Evolutionary conservation across 495 filamentous ascomycete species (phyloP).

Genomic region (Penicillium paradoxum): DNA sequence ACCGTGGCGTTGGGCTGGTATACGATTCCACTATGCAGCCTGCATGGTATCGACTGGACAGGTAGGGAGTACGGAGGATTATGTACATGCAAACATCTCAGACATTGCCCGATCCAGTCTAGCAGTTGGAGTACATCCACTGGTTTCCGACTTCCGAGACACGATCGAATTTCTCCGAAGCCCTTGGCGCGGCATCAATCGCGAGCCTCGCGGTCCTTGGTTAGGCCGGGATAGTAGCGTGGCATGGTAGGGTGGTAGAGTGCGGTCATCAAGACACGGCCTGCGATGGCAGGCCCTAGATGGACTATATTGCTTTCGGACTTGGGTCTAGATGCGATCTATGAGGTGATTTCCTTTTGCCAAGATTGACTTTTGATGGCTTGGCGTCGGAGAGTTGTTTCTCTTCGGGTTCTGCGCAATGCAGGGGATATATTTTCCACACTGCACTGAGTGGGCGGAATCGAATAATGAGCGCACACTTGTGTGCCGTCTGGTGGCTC

Average conservation of each 20-base stretch:
- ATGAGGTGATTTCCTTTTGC: background rate
- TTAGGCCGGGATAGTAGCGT: background rate
- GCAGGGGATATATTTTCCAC: background rate
- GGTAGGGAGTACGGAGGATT: too few species aligned
- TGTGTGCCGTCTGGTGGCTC: background rate
- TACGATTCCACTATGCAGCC: background rate
- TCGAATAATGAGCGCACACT: background rate
- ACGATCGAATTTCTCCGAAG: too few species aligned
- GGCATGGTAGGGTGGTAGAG: background rate
- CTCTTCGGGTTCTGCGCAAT: too few species aligned
- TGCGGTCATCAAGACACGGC: background rate
- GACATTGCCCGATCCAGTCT: too few species aligned
- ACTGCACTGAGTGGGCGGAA: background rate
- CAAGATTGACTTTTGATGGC: too few species aligned
- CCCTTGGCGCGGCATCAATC: background rate
- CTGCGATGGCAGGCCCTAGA: too few species aligned
- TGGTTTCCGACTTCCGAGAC: background rate
- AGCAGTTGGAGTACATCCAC: too few species aligned
- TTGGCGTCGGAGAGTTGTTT: too few species aligned
- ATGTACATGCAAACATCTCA: too few species aligned
- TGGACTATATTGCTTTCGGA: too few species aligned
- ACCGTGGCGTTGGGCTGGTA: too few species aligned
- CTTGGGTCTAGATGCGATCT: background rate
- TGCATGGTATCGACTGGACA: background rate
- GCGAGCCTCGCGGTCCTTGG: background rate